These are phyloP conservation scores for Leucoagaricus sp. DNA, from an alignment of 1,284 basidiomycete genomes.

Conservation along the genomic window DNA sequence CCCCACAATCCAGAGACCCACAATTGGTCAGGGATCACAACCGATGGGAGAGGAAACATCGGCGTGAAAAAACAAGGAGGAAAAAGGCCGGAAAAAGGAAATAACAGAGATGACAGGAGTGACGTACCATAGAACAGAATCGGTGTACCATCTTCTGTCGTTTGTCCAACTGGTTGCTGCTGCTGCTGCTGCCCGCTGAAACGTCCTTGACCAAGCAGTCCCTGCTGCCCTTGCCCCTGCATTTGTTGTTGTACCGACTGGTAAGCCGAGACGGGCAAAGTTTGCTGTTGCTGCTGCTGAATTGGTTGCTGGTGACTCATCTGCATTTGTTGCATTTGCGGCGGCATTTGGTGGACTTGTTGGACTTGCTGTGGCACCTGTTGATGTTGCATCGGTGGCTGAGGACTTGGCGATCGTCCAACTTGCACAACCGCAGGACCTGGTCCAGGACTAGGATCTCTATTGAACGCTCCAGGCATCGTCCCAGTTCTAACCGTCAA, in stretches of 20 bases:
- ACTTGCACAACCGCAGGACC: conserved; percentile 25
- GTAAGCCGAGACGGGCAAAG: neutral
- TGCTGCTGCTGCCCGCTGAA: conserved; percentile 39
- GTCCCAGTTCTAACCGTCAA: conserved; percentile 4
- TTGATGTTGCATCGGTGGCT: conserved; percentile 28
- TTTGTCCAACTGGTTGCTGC: conserved; percentile 53
- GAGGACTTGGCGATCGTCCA: conserved; percentile 22
- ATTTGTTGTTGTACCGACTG: conserved; percentile 31
- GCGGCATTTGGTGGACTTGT: neutral
- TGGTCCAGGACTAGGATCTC: conserved; percentile 15
- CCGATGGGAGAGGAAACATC: neutral
- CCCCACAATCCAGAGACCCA: neutral
- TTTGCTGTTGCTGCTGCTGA: conserved; percentile 27
- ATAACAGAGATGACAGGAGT: conserved; percentile 17
- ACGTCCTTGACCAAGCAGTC: conserved; percentile 28
- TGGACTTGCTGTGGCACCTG: too few species aligned
- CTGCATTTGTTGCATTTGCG: neutral
- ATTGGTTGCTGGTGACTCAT: neutral
- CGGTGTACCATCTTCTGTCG: conserved; percentile 75
- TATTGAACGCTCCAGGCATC: neutral
- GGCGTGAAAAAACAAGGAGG: conserved; percentile 1
- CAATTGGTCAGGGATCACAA: neutral
- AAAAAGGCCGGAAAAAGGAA: neutral
- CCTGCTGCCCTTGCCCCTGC: conserved; percentile 25
- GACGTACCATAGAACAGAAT: conserved; percentile 81